These are phyloP conservation scores for Uronychia binucleata DNA, from an alignment of 73 alveolate genomes.

Conservation along the genomic window DNA sequence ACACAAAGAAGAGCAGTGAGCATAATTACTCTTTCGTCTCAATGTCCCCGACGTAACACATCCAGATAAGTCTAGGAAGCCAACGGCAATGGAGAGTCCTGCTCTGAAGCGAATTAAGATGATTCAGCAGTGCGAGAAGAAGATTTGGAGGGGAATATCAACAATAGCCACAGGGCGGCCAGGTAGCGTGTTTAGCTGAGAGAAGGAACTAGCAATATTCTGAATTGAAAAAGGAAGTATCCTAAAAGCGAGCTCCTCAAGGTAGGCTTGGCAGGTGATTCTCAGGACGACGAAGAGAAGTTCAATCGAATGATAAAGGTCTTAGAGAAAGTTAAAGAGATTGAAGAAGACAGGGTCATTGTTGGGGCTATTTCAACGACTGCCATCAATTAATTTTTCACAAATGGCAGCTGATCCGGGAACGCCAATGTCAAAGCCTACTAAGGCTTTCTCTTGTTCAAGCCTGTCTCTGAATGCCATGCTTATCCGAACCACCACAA, in stretches of 20 bases:
- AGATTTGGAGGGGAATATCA: conserved; percentile 31
- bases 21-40: conserved; percentile 15
- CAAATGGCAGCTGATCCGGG: neutral
- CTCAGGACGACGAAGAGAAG: neutral
- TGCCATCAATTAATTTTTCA: neutral
- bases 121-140: conserved; percentile 25
- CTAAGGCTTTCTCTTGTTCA: neutral
- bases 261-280: no score
- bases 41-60: conserved; percentile 38
- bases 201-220: neutral
- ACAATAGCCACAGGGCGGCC: conserved; percentile 28
- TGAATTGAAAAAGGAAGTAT: neutral
- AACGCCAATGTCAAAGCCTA: neutral
- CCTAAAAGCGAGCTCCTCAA: no score
- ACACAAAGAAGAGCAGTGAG: neutral
- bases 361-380: neutral
- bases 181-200: neutral
- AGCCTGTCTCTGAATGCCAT: neutral
- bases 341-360: neutral
- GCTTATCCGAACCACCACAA: neutral
- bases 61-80: conserved; percentile 8
- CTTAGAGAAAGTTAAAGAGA: neutral
- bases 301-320: neutral
- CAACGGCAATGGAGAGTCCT: conserved; percentile 42
- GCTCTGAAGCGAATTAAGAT: conserved; percentile 33